phyloP scores from a whole-genome alignment of 2,329 filamentous ascomycete species.

The Mycosphaerella sp. region DNA sequence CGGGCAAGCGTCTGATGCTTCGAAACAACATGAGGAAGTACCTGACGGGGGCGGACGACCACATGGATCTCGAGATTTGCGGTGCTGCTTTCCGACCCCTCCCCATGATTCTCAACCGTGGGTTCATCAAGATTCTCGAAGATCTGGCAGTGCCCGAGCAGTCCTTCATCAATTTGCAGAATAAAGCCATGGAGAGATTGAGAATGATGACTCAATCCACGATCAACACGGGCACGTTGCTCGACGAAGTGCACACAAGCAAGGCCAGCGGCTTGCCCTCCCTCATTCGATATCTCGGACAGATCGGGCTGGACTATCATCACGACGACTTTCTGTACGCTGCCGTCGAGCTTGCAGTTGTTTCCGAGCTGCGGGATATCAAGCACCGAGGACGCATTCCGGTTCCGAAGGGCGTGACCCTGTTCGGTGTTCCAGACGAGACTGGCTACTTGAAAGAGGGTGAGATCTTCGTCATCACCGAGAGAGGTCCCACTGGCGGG shows the following conservation, averaged over 20 bases:
- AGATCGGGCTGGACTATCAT: slow-evolving; percentile 58
- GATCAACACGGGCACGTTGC: slow-evolving; percentile 58
- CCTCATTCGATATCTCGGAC: slow-evolving; percentile 55
- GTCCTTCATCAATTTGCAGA: slow-evolving; percentile 61
- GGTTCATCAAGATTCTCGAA: slow-evolving; percentile 79
- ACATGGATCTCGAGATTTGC: slow-evolving; percentile 61
- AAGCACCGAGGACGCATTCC: slow-evolving; percentile 69
- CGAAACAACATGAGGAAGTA: slow-evolving; percentile 79
- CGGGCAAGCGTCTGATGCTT: slow-evolving; percentile 54
- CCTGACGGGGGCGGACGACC: slow-evolving; percentile 42
- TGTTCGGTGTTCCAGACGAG: slow-evolving; percentile 82
- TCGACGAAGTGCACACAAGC: slow-evolving; percentile 57
- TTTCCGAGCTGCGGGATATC: slow-evolving; percentile 64
- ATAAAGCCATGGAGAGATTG: slow-evolving; percentile 54
- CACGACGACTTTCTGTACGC: slow-evolving; percentile 63
- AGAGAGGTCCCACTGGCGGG: slow-evolving; percentile 33
- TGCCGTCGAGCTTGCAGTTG: slow-evolving; percentile 61
- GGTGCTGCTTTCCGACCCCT: slow-evolving; percentile 62
- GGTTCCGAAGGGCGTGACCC: slow-evolving; percentile 61
- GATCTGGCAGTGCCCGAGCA: slow-evolving; percentile 57
- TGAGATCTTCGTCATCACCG: slow-evolving; percentile 60
- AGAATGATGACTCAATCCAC: slow-evolving; percentile 53
- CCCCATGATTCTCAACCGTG: slow-evolving; percentile 66
- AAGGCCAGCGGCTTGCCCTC: slow-evolving; percentile 53
- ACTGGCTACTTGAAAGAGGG: slow-evolving; percentile 60